Evolutionary conservation across 2,329 filamentous ascomycete genomes (phyloP).

Genomic region (Aspergillus eucalypticola): DNA sequence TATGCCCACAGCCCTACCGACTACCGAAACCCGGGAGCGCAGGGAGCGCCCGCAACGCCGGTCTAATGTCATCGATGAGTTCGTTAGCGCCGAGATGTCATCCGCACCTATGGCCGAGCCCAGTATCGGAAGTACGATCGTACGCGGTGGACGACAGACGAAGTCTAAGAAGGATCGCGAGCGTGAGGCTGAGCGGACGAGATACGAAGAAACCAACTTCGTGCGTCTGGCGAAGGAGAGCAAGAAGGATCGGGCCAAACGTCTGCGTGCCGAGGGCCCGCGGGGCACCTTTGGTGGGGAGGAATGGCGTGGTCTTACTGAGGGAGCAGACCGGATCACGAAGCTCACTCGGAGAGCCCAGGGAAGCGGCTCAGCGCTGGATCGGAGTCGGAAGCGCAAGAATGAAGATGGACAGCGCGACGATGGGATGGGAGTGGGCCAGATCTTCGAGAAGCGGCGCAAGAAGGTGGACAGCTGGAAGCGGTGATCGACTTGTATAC

Average conservation of each 20-base stretch:
- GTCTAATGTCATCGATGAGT: conserved; percentile 88
- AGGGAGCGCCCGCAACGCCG: conserved; percentile 64
- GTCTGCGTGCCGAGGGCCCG: conserved; percentile 44
- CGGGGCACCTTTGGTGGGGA: conserved; percentile 78
- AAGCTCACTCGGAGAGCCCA: conserved; percentile 72
- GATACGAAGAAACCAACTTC: conserved; percentile 93
- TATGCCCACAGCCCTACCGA: conserved; percentile 79
- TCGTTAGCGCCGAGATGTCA: conserved; percentile 81
- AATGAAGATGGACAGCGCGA: conserved; percentile 71
- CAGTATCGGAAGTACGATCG: conserved; percentile 88
- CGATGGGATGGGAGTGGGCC: conserved; percentile 67
- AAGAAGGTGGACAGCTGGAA: conserved; percentile 49
- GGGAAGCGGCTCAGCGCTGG: conserved; percentile 59
- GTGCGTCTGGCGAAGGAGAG: conserved; percentile 79
- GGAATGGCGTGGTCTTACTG: conserved; percentile 84
- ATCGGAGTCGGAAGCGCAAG: conserved; percentile 82
- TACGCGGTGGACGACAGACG: conserved; percentile 72
- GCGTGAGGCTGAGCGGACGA: conserved; percentile 73
- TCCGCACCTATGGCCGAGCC: conserved; percentile 78
- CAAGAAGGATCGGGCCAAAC: conserved; percentile 80
- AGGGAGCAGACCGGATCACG: conserved; percentile 84
- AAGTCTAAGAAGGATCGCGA: conserved; percentile 76
- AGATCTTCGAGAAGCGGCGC: conserved; percentile 51
- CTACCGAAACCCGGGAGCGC: conserved; percentile 61
- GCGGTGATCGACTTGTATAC: conserved; percentile 22